These are phyloP conservation scores for Hydrangea macrophylla DNA, from an alignment of 148 eudicot species.

Conservation along the genomic window DNA sequence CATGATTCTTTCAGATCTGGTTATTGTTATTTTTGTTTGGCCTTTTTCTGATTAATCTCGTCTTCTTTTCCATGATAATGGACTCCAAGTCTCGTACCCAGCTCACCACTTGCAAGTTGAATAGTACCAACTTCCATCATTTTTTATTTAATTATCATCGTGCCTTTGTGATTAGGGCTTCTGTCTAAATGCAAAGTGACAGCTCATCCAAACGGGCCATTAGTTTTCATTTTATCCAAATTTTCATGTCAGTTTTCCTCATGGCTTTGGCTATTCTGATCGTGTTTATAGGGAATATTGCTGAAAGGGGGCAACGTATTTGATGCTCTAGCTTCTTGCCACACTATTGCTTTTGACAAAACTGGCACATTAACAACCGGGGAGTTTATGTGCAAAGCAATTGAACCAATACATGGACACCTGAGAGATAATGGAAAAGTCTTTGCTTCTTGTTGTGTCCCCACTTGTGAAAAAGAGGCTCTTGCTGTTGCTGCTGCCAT, in stretches of 20 bases:
- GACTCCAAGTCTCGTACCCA: no score
- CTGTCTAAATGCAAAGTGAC: no score
- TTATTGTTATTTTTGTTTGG: no score
- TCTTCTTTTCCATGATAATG: no score
- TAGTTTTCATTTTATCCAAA: not conserved
- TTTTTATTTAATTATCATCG: no score
- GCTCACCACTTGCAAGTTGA: no score
- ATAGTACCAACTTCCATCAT: no score
- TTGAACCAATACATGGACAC: slow-evolving; percentile 92
- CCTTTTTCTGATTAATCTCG: not conserved
- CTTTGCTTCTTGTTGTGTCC: slow-evolving; percentile 65
- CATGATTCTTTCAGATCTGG: no score
- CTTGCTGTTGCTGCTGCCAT: slow-evolving; percentile 99
- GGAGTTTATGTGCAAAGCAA: slow-evolving; percentile 84
- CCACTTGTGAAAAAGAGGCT: slow-evolving; percentile 93
- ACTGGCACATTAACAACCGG: slow-evolving; percentile 98
- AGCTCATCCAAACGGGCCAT: no score
- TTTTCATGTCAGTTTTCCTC: not conserved
- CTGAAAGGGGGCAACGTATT: slow-evolving; percentile 94
- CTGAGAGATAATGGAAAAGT: slow-evolving; percentile 24
- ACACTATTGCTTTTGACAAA: slow-evolving; percentile 92
- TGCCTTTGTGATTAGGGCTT: no score
- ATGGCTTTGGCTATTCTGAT: not conserved
- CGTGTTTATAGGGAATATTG: slow-evolving; percentile 67
- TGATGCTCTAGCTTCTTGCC: slow-evolving; percentile 88